These are phyloP conservation scores for Arthroderma sp. DNA, from an alignment of 2,329 filamentous ascomycete genomes.

Conservation along the genomic window DNA sequence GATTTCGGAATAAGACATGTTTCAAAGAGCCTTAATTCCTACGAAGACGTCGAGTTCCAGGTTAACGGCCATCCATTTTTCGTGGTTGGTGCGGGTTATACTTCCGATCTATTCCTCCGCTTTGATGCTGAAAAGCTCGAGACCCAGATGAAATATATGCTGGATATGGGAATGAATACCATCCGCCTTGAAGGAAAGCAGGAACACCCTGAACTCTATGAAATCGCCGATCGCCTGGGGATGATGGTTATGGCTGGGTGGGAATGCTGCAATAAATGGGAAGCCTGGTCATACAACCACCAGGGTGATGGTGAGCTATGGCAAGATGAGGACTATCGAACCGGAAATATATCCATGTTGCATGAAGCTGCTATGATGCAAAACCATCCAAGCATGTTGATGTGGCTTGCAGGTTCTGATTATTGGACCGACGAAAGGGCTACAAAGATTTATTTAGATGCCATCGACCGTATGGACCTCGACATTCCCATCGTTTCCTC, in stretches of 20 bases:
- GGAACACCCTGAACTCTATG: conserved; percentile 48
- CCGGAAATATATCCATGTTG: conserved; percentile 41
- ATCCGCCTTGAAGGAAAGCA: conserved; percentile 51
- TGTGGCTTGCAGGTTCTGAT: conserved; percentile 48
- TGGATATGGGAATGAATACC: conserved; percentile 51
- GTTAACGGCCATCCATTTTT: conserved; percentile 47
- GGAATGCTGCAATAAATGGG: conserved; percentile 58
- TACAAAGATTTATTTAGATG: conserved; percentile 39
- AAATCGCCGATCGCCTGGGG: conserved; percentile 45
- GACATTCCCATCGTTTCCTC: conserved; percentile 44
- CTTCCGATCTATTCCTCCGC: conserved; percentile 48
- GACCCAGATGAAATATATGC: conserved; percentile 38
- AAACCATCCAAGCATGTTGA: conserved; percentile 44
- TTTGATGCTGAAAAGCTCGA: conserved; percentile 39
- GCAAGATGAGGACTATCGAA: conserved; percentile 41
- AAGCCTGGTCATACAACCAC: conserved; percentile 48
- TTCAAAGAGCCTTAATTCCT: conserved; percentile 35
- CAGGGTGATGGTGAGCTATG: conserved; percentile 36
- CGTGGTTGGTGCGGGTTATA: conserved; percentile 48
- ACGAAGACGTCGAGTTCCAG: conserved; percentile 43
- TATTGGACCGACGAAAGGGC: conserved; percentile 49
- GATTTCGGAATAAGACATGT: conserved; percentile 45
- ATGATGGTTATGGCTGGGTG: conserved; percentile 50
- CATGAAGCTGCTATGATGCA: conserved; percentile 50
- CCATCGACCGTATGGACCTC: conserved; percentile 41